Evolutionary conservation across 2,329 filamentous ascomycete genomes (phyloP).

Genomic region (Colletotrichum eleusines): DNA sequence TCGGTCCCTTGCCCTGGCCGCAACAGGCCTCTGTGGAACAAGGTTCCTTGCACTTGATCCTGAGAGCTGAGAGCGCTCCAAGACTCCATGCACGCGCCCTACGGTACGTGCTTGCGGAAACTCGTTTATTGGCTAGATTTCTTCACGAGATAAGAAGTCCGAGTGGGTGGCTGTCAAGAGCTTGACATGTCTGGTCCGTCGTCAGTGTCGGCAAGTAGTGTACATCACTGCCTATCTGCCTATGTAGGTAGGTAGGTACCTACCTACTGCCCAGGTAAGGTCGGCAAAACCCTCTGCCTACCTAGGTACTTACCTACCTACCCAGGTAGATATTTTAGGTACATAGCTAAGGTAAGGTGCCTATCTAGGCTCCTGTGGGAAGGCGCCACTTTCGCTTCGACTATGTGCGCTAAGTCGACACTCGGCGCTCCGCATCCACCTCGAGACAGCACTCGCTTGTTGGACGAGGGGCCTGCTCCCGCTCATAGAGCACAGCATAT

Average conservation of each 20-base stretch:
- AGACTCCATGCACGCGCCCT: background rate
- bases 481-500: conserved; percentile 8
- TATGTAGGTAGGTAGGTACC: too few relatives aligned
- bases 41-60: background rate
- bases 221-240: too few relatives aligned
- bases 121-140: conserved; percentile 22
- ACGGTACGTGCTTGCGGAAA: background rate
- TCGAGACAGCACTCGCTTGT: conserved; percentile 10
- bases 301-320: too few relatives aligned
- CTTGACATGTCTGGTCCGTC: conserved; percentile 9
- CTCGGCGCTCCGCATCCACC: conserved; percentile 6
- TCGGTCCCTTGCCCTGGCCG: background rate
- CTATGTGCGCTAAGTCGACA: conserved; percentile 9
- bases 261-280: background rate
- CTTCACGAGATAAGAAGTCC: conserved; percentile 26
- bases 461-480: background rate
- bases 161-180: conserved; percentile 25
- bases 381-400: conserved; percentile 30
- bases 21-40: background rate
- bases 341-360: too few relatives aligned
- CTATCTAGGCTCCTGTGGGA: background rate
- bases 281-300: too few relatives aligned
- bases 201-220: background rate
- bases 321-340: too few relatives aligned
- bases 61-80: background rate